These are phyloP conservation scores for Aquanectria penicillioides DNA, from an alignment of 2,329 filamentous ascomycete genomes.

Conservation along the genomic window DNA sequence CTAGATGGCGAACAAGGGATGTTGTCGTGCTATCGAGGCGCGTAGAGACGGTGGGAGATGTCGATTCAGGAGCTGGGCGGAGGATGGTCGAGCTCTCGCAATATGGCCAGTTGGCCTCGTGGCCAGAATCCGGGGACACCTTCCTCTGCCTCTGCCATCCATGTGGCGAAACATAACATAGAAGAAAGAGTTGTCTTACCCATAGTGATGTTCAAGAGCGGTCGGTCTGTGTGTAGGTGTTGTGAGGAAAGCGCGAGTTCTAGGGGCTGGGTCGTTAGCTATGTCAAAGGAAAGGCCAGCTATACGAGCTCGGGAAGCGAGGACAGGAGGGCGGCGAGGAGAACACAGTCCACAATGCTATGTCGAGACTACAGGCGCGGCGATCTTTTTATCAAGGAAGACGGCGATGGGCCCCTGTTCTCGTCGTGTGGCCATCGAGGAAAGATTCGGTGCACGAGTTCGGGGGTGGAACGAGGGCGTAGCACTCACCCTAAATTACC, in stretches of 20 bases:
- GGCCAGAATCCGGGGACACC: conserved; percentile 27
- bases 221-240: conserved; percentile 43
- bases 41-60: conserved; percentile 37
- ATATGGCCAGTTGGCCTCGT: conserved; percentile 33
- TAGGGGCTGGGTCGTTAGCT: conserved; percentile 36
- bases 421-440: conserved; percentile 16
- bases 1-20: conserved; percentile 56
- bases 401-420: conserved; percentile 24
- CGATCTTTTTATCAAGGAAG: conserved; percentile 6
- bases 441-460: conserved; percentile 18
- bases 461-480: conserved; percentile 36
- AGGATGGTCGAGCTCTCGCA: conserved; percentile 15
- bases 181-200: conserved; percentile 53
- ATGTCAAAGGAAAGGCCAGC: conserved; percentile 38
- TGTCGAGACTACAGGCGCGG: conserved; percentile 20
- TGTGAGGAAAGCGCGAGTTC: conserved; percentile 45
- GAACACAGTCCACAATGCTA: conserved; percentile 5
- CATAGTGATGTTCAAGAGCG: conserved; percentile 54
- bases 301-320: conserved; percentile 29
- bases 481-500: conserved; percentile 40
- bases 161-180: conserved; percentile 37
- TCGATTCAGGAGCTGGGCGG: conserved; percentile 10
- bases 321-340: conserved; percentile 14
- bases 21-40: conserved; percentile 45
- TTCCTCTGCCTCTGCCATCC: conserved; percentile 41